Base-by-base conservation (phyloP, 2,329 filamentous ascomycete species). In the Pseudogymnoascus sp. region DNA sequence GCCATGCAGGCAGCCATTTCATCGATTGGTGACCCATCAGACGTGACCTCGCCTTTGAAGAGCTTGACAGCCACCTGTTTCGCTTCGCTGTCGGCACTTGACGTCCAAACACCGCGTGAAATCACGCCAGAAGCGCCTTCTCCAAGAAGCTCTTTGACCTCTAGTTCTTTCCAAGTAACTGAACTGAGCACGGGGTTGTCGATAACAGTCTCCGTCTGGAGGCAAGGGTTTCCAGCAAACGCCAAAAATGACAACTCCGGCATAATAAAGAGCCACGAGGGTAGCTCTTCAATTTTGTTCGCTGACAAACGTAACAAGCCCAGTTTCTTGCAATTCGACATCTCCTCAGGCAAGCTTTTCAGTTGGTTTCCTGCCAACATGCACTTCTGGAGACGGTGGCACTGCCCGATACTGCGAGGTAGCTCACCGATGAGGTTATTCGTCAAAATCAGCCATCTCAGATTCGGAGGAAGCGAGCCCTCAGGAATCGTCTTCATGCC, bases 401-500 rank as follows among this genome's bases (percentile, higher is more conserved):
- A 80, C 18, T 67, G 67, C 8, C 77, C 76, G 57, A 80, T 76
- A 66, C 72, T 76, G 16, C 64, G 65, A 0, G 78, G 77, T 6
- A 81, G 67, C 6, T 63, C 60, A 3, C 63, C 62, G 39, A 80
- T 73, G 38, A 66, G 63, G 67, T 80, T 80, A 65, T 77, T 73
- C 16, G 78, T 80, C 11, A 81, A 68, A 59, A 80, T 78, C 38
- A 80, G 68, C 75, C 76, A 79, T n/a, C 76, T 71, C 16, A 80
- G 69, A 8, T 67, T 72, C 6, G 71, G 70, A 7, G 78, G 78
- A 16, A 80, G 68, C 11, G 74, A 66, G 32, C 70, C 69, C 62
- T 77, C 76, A 12, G 75, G 75, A 25, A 80, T 70, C 5, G 65
- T 65, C 6, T 65, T 65, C 76, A 81, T 80, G 60, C 67, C 67